Evolutionary conservation across 2,329 filamentous ascomycete genomes (phyloP), one percentile per base, ranked within the genome.

Genomic region (Colletotrichum gloeosporioides): DNA sequence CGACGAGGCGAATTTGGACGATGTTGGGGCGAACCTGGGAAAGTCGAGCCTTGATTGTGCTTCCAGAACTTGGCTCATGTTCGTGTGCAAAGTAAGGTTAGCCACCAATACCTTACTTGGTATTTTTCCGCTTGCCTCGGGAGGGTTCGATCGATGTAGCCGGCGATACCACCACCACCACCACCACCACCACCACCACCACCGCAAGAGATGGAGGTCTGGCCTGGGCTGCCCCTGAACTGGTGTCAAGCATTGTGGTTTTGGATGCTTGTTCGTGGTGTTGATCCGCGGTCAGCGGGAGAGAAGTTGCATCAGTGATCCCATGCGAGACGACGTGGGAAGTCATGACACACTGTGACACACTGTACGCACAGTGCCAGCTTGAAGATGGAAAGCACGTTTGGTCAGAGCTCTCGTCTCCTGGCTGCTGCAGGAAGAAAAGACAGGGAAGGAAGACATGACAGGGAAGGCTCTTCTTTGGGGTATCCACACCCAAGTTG

Each of bases 381-480:
- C 18, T 39, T 39, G 18, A 49, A 18, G 16, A 12, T 49, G 63
- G 36, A 31, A 27, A 39, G 39, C 63, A 66, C 63, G 25, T 66
- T 27, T 66, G 55, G 62, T 55, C 73, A 66, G 57, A 75, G 73
- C 73, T 72, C 69, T 53, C 12, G 36, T 31, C 39, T 66, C 36
- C 39, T 66, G 16, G 36, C 59, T 32, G 31, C 32, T 64, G 62
- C 62, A 39, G 62, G 62, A 64, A 34, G 62, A 36, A 36, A 34
- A 34, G 36, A 29, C 65, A 18, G 59, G 59, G 29, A 29, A 59
- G 29, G 31, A 34, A 62, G 59, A 18, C 16, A 32, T n/a, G 57
- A 27, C 18, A 34, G n/a, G 57, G 27, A 53, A 53, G 44, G n/a
- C 44, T 53, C 44, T n/a, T 49, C 36, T 49, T 49, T n/a, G 7